These are phyloP conservation scores for Viridothelium virens DNA, from an alignment of 495 filamentous ascomycete genomes.

Conservation along the genomic window DNA sequence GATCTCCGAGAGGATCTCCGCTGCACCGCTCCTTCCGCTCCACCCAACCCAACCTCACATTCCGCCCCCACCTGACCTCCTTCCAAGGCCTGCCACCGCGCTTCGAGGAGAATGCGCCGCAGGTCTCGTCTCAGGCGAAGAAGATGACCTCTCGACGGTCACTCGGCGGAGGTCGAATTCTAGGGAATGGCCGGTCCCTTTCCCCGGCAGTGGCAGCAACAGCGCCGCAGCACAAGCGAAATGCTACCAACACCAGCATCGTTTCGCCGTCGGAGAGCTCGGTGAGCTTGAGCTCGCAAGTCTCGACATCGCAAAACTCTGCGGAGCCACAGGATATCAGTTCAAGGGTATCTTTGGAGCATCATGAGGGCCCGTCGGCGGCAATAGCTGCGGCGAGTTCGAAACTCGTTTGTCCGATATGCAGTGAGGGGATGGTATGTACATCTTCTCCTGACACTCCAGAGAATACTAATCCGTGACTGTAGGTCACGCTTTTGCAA, in stretches of 20 bases:
- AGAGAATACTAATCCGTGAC: slow-evolving; percentile 15
- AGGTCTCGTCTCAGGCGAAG: slow-evolving; percentile 1
- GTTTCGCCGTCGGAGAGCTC: slow-evolving; percentile 45
- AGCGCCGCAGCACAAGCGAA: slow-evolving; percentile 35
- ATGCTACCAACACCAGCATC: slow-evolving; percentile 31
- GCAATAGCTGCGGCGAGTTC: slow-evolving; percentile 49
- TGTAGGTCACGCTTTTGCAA: slow-evolving; percentile 81
- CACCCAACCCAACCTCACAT: background rate
- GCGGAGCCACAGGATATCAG: slow-evolving; percentile 52
- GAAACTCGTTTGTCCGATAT: slow-evolving; percentile 85
- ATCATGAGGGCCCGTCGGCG: slow-evolving; percentile 44
- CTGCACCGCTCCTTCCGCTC: background rate
- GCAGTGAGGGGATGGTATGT: slow-evolving; percentile 87
- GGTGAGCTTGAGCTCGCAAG: slow-evolving; percentile 51
- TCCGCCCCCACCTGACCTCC: slow-evolving; percentile 6
- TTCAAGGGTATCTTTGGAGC: slow-evolving; percentile 50
- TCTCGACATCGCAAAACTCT: slow-evolving; percentile 53
- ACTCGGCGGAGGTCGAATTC: slow-evolving; percentile 78
- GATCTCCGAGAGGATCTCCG: slow-evolving; percentile 12
- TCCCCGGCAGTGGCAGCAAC: slow-evolving; percentile 57
- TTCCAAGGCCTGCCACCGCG: background rate
- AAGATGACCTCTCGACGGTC: slow-evolving; percentile 68
- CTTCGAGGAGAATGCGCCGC: slow-evolving; percentile 10
- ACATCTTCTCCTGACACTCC: slow-evolving; percentile 5
- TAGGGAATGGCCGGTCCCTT: slow-evolving; percentile 73